Conservation (phyloP, 305 asterid species). For the Lippia alba region DNA sequence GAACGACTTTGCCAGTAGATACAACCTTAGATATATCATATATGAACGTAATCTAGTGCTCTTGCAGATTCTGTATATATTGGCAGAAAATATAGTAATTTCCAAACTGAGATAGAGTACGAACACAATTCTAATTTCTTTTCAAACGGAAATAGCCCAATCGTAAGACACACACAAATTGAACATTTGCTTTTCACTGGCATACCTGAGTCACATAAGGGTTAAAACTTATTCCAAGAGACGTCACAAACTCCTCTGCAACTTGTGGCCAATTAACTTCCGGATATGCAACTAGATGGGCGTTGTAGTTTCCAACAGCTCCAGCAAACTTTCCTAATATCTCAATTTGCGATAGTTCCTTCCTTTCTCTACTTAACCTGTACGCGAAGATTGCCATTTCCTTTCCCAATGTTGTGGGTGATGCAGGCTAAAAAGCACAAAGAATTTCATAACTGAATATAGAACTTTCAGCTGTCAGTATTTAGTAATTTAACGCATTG, state of each 20-base stretch:
- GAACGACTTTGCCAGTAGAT: neutral
- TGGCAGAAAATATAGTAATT: neutral
- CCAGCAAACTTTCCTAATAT: constrained; percentile 95
- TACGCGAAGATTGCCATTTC: constrained; percentile 91
- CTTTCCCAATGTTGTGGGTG: constrained; percentile 96
- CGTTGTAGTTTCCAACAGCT: constrained; percentile 98
- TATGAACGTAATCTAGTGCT: neutral
- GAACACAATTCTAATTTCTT: neutral
- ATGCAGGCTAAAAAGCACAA: constrained; percentile 71
- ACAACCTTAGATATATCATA: neutral
- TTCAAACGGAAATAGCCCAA: neutral
- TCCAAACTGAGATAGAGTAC: neutral
- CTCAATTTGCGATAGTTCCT: constrained; percentile 53
- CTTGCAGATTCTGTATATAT: neutral
- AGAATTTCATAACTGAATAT: constrained; percentile 28
- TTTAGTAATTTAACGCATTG: neutral
- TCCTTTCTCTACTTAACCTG: constrained; percentile 65
- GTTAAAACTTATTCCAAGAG: constrained; percentile 86
- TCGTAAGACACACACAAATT: constrained; percentile 18
- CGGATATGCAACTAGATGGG: constrained; percentile 89
- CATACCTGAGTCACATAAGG: constrained; percentile 93
- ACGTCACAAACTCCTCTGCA: constrained; percentile 86
- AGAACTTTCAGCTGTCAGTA: constrained; percentile 20
- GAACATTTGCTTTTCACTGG: neutral
- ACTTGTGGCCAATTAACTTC: constrained; percentile 77